These are phyloP conservation scores for Metarhizium rileyi DNA, from an alignment of 2,329 filamentous ascomycete species.

Conservation along the genomic window DNA sequence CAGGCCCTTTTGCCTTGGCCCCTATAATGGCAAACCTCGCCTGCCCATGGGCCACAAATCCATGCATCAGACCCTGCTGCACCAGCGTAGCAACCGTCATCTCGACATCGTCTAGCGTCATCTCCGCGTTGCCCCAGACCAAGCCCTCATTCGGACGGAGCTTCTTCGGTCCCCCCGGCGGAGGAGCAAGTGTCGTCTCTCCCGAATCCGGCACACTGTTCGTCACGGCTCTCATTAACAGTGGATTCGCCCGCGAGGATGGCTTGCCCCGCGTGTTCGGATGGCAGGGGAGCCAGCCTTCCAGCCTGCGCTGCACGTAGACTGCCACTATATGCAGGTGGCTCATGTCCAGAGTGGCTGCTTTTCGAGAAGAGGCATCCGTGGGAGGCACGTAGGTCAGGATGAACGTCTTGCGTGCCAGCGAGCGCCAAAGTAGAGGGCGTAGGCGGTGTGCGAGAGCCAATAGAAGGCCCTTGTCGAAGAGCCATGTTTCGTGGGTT, in stretches of 20 bases:
- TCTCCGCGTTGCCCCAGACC: slow-evolving; percentile 52
- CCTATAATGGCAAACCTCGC: slow-evolving; percentile 76
- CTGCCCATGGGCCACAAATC: slow-evolving; percentile 71
- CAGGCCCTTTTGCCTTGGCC: slow-evolving; percentile 54
- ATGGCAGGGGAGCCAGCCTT: slow-evolving; percentile 41
- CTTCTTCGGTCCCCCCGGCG: slow-evolving; percentile 33
- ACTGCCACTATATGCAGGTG: slow-evolving; percentile 55
- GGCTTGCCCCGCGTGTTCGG: slow-evolving; percentile 22
- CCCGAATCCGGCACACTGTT: slow-evolving; percentile 32
- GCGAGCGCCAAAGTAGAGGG: slow-evolving; percentile 72
- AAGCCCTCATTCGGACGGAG: slow-evolving; percentile 49
- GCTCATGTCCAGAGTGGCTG: slow-evolving; percentile 65
- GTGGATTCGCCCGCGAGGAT: slow-evolving; percentile 34
- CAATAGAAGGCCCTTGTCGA: slow-evolving; percentile 64
- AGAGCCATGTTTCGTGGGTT: slow-evolving; percentile 60
- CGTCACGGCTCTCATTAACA: slow-evolving; percentile 42
- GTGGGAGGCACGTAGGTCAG: slow-evolving; percentile 62
- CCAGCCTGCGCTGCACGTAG: slow-evolving; percentile 55
- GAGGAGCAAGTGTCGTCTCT: slow-evolving; percentile 36
- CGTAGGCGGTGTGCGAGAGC: slow-evolving; percentile 69
- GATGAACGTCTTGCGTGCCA: slow-evolving; percentile 69
- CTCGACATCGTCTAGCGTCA: slow-evolving; percentile 61
- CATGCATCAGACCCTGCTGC: slow-evolving; percentile 70
- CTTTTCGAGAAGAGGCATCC: slow-evolving; percentile 45
- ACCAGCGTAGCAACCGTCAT: slow-evolving; percentile 67